phyloP scores from a whole-genome alignment of 352 stramenopile species.

The Phytophthora sp. region DNA sequence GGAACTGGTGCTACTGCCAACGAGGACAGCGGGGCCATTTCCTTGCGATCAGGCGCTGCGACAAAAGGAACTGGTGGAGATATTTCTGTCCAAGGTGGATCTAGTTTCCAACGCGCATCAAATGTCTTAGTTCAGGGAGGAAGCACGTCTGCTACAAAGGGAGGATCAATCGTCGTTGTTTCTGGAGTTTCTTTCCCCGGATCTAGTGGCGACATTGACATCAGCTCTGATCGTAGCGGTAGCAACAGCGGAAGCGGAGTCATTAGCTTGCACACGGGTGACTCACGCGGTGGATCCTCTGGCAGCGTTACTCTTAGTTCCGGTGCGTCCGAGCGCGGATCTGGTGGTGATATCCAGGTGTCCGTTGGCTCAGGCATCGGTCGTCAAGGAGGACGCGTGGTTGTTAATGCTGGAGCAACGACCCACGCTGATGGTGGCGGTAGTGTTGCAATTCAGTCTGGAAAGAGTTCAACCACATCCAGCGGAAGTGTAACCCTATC shows the following conservation, averaged over 20 bases:
- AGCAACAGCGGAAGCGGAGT: slow-evolving; percentile 56
- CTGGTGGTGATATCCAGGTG: slow-evolving; percentile 61
- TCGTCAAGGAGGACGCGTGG: slow-evolving; percentile 53
- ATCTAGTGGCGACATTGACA: slow-evolving; percentile 64
- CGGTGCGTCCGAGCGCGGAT: slow-evolving; percentile 54
- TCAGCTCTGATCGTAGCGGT: slow-evolving; percentile 61
- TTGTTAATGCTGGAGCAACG: slow-evolving; percentile 50
- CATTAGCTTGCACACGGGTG: slow-evolving; percentile 55
- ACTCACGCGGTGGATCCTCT: slow-evolving; percentile 52
- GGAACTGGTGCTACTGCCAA: slow-evolving; percentile 47
- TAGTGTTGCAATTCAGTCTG: slow-evolving; percentile 56
- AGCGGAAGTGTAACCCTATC: slow-evolving; percentile 54
- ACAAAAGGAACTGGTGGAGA: slow-evolving; percentile 58
- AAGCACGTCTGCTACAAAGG: slow-evolving; percentile 48
- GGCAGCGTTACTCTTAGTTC: slow-evolving; percentile 75
- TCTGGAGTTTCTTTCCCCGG: slow-evolving; percentile 53
- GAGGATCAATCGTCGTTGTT: slow-evolving; percentile 51
- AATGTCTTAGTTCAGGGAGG: slow-evolving; percentile 60
- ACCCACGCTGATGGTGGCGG: slow-evolving; percentile 52
- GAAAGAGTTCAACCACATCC: slow-evolving; percentile 54
- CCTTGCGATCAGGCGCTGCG: slow-evolving; percentile 47
- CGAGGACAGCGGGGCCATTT: slow-evolving; percentile 48
- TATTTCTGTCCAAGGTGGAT: slow-evolving; percentile 53
- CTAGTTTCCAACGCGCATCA: slow-evolving; percentile 48
- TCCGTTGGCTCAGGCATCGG: slow-evolving; percentile 51